Evolutionary conservation across 495 filamentous ascomycete genomes (phyloP), one percentile per base, ranked within the genome.

Genomic region (Pseudomonodictys pantanalensis): DNA sequence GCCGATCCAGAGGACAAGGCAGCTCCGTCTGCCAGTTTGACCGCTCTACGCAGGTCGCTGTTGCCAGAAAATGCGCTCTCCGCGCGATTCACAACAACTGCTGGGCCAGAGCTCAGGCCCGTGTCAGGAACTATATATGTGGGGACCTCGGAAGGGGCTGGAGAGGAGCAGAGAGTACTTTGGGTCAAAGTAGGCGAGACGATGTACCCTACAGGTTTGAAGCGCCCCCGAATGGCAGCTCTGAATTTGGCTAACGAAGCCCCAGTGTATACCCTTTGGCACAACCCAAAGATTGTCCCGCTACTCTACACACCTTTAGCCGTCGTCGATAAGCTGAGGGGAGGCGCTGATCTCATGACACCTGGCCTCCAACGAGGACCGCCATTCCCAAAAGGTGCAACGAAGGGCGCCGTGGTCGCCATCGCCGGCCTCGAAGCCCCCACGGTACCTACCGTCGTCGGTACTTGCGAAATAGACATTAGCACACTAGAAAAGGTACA

Each of bases 271-370:
- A 85, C 85, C 1, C 72, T 88, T 42, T 88, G 85, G 85, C 73
- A 79, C 39, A 85, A 88, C 60, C 76, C 87, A 0, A 69, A 73
- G 15, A 66, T 90, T 12, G 71, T 88, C 1, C 82, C 86, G 0
- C 64, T 90, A 10, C 75, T 90, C 2, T 77, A 87, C 60, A 89
- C 86, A 0, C 82, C 83, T 8, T 71, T 76, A 0, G 68, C 82
- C 26, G 86, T 88, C 3, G 77, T 90, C 62, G 70, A 77, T 48
- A 89, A 88, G 69, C 72, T 90, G 3, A 79, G 76, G 30, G 74
- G 77, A 5, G 87, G 86, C 4, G 85, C 86, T 2, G 85, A 87
- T 70, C 71, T 90, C n/a, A 90, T 90, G 86, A 88, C 81, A 0
- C 86, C 86, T 0, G 86, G 86, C 24, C 73, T 90, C 9, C 83